phyloP scores from a whole-genome alignment of 208 protist species.

The Cochliopodium minus region DNA sequence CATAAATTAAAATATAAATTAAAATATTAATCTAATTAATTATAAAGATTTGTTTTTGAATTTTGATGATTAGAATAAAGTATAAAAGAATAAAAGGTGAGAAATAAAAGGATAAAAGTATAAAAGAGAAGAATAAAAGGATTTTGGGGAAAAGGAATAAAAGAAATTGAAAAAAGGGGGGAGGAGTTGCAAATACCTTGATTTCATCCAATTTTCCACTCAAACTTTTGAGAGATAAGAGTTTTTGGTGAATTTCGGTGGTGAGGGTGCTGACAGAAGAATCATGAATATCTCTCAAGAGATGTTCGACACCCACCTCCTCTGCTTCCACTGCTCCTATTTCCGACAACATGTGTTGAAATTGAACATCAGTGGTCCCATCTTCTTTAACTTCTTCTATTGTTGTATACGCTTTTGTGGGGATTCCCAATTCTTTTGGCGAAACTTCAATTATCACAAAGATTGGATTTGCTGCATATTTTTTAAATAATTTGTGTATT shows the following conservation, averaged over 20 bases:
- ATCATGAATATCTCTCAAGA: slow-evolving; percentile 91
- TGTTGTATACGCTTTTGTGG: slow-evolving; percentile 56
- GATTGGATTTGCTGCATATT: slow-evolving; percentile 42
- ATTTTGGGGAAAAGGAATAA: background rate
- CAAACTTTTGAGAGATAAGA: slow-evolving; percentile 57
- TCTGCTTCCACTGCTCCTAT: slow-evolving; percentile 90
- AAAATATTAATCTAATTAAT: background rate
- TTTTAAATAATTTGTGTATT: slow-evolving; percentile 78
- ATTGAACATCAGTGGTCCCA: slow-evolving; percentile 49
- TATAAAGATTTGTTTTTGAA: background rate
- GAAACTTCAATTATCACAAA: slow-evolving; percentile 67
- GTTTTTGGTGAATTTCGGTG: slow-evolving; percentile 71
- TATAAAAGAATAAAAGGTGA: too few species aligned
- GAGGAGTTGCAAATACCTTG: background rate
- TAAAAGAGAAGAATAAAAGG: too few species aligned
- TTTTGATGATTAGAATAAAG: too few species aligned
- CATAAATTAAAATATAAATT: background rate
- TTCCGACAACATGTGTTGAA: slow-evolving; percentile 54
- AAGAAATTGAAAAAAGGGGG: background rate
- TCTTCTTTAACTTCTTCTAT: slow-evolving; percentile 47
- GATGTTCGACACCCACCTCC: slow-evolving; percentile 98
- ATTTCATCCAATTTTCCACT: background rate
- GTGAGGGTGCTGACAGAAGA: slow-evolving; percentile 80
- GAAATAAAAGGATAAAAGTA: too few species aligned
- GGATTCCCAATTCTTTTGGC: slow-evolving; percentile 42